Percentiles rank a stretch among this genome's conserved stretches.
These are phyloP conservation scores for Solanum gandarillasii DNA, from an alignment of 257 asterid species.

Conservation along the genomic window DNA sequence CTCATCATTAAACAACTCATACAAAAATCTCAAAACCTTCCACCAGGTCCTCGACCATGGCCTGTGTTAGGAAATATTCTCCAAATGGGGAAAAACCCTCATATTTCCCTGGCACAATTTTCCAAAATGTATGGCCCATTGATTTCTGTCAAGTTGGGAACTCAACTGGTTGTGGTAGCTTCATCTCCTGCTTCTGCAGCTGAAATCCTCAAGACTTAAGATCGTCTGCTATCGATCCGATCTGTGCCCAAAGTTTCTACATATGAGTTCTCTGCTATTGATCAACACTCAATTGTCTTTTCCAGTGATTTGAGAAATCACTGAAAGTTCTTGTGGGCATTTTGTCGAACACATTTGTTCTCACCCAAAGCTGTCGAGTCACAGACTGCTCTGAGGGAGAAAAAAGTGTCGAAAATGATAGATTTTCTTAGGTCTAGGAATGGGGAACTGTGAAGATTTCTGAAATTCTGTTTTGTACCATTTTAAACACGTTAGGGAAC, in stretches of 20 bases:
- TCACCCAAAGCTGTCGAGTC: constrained; percentile 14
- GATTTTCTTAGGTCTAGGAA: constrained; percentile 13
- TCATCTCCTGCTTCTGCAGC: constrained; percentile 33
- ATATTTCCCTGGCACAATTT: too few species aligned
- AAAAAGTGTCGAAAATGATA: constrained; percentile 20
- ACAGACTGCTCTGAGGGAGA: constrained; percentile 9
- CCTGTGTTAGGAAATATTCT: too few species aligned
- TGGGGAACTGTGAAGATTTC: constrained; percentile 11
- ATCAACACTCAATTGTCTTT: constrained; percentile 15
- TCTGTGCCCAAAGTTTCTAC: constrained; percentile 10
- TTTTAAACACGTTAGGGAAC: constrained; percentile 24
- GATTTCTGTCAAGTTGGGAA: too few species aligned
- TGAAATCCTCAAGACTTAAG: constrained; percentile 23
- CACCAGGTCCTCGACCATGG: too few species aligned
- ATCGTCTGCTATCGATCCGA: constrained; percentile 14
- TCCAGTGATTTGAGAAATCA: background rate
- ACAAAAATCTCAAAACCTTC: too few species aligned
- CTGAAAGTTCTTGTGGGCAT: too few species aligned
- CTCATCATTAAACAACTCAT: background rate
- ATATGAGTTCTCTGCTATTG: background rate
- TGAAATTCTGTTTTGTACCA: constrained; percentile 12
- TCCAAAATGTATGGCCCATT: too few species aligned
- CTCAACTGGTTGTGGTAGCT: constrained; percentile 13
- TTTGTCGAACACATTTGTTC: constrained; percentile 12
- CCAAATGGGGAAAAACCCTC: too few species aligned